Evolutionary conservation across 768 basidiomycete genomes (phyloP).

Genomic region (Suillus cothurnatus): DNA sequence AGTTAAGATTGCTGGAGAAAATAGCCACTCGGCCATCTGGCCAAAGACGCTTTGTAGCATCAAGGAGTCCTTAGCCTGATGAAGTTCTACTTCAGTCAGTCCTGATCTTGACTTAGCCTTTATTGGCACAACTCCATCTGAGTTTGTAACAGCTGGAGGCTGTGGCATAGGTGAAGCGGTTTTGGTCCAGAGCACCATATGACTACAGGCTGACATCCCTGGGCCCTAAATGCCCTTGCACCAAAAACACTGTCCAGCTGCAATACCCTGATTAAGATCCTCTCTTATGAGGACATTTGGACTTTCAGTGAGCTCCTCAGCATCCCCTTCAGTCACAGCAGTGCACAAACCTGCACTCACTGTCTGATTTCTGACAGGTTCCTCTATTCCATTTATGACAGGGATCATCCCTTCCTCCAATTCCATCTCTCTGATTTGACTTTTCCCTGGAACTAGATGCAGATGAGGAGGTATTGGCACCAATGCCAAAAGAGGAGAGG

Average conservation of each 20-base stretch:
- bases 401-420: slow-evolving; percentile 1
- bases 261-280: background rate
- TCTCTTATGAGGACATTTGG: background rate
- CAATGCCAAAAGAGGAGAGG: slow-evolving; percentile 6
- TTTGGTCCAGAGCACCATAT: background rate
- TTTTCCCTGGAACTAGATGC: background rate
- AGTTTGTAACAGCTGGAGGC: too few species aligned
- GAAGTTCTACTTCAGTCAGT: too few species aligned
- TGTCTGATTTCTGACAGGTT: background rate
- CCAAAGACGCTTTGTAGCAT: too few species aligned
- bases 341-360: slow-evolving; percentile 10
- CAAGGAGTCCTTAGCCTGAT: too few species aligned
- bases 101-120: too few species aligned
- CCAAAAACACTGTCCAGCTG: background rate
- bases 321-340: background rate
- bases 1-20: too few species aligned
- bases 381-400: slow-evolving; percentile 13
- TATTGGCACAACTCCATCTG: too few species aligned
- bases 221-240: background rate
- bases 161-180: background rate
- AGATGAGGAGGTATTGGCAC: background rate
- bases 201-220: background rate
- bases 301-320: background rate
- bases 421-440: slow-evolving; percentile 1
- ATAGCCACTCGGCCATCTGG: too few species aligned